phyloP scores from a whole-genome alignment of 495 filamentous ascomycete species.

The Aspergillus asperescens region DNA sequence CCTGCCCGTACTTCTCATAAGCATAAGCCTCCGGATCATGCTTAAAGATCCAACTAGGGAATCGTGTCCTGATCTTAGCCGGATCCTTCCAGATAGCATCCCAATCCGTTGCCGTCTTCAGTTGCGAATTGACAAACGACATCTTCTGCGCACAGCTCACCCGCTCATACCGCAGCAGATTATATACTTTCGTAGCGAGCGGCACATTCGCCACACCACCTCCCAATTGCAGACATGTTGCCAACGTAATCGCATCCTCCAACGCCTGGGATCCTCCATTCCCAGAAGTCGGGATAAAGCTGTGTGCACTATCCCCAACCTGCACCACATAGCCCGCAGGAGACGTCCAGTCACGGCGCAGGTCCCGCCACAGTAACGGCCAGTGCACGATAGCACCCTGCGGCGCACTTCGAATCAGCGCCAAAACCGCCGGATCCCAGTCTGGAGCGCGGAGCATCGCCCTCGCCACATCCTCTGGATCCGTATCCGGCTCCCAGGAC shows the following conservation, averaged over 20 bases:
- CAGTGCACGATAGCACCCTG: slow-evolving; percentile 57
- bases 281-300: slow-evolving; percentile 66
- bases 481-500: slow-evolving; percentile 49
- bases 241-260: slow-evolving; percentile 65
- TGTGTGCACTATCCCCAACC: slow-evolving; percentile 68
- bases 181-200: slow-evolving; percentile 43
- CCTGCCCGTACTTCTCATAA: slow-evolving; percentile 49
- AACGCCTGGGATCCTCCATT: slow-evolving; percentile 69
- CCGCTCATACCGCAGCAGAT: slow-evolving; percentile 19
- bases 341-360: slow-evolving; percentile 60
- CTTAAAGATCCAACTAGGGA: slow-evolving; percentile 46
- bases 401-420: slow-evolving; percentile 56
- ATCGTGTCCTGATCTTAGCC: background rate
- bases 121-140: slow-evolving; percentile 3
- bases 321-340: slow-evolving; percentile 53
- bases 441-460: slow-evolving; percentile 22
- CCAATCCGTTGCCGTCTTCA: slow-evolving; percentile 4
- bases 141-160: slow-evolving; percentile 1
- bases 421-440: slow-evolving; percentile 59
- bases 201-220: slow-evolving; percentile 45
- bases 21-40: slow-evolving; percentile 60
- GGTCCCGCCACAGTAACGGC: slow-evolving; percentile 68
- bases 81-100: slow-evolving; percentile 4
- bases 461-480: slow-evolving; percentile 39
- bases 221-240: slow-evolving; percentile 51